These are phyloP conservation scores for Aethionema arabicum DNA, from an alignment of 345 rosid genomes.

Conservation along the genomic window DNA sequence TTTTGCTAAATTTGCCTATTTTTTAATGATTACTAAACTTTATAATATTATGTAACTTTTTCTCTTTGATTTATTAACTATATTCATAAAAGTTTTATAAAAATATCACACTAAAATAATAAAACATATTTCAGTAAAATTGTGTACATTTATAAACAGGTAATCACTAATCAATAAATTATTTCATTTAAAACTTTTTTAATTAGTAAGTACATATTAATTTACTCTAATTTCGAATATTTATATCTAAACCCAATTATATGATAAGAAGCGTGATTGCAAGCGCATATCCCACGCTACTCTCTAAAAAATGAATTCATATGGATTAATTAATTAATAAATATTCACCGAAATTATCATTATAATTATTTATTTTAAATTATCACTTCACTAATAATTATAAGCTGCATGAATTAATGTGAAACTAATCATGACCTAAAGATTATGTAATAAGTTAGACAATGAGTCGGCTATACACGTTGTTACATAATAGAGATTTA, in stretches of 20 bases:
- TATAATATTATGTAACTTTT: too few species aligned
- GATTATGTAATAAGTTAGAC: conserved; percentile 26
- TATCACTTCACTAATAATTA: conserved; percentile 10
- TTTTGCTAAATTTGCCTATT: too few species aligned
- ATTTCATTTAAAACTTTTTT: too few species aligned
- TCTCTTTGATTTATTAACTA: too few species aligned
- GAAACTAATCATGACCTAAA: conserved; percentile 23
- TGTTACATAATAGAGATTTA: conserved; percentile 34
- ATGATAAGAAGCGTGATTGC: conserved; percentile 31
- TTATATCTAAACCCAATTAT: conserved; percentile 11
- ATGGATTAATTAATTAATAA: conserved; percentile 4
- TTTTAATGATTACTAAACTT: too few species aligned
- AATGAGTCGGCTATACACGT: conserved; percentile 38
- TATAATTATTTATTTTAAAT: background rate
- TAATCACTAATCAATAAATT: too few species aligned
- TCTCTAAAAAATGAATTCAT: background rate
- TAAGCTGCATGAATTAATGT: conserved; percentile 26
- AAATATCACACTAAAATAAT: too few species aligned
- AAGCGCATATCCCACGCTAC: conserved; percentile 30
- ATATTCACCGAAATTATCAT: conserved; percentile 18
- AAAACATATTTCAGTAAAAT: too few species aligned
- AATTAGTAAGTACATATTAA: background rate
- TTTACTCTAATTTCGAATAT: background rate
- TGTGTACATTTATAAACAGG: too few species aligned
- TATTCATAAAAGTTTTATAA: too few species aligned